Percentiles rank a stretch among this genome's conserved stretches.
Conservation (phyloP, 805 yeast genomes). For the Ogataea corticis region DNA sequence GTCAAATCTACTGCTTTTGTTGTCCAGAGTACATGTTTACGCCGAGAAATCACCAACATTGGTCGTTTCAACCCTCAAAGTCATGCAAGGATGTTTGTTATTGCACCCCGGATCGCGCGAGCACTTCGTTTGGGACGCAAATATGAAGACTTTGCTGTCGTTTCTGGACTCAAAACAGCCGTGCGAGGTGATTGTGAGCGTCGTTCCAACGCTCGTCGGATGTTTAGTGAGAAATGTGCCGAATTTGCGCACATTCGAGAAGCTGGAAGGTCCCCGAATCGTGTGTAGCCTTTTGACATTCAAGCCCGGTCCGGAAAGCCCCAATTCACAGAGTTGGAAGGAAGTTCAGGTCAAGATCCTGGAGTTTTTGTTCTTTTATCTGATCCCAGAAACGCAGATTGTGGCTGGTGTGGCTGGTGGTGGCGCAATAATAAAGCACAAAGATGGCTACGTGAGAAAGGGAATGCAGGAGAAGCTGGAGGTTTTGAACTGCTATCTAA, state of each 20-base stretch:
- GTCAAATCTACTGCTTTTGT: constrained; percentile 34
- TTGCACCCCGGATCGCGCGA: constrained; percentile 57
- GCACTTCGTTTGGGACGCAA: constrained; percentile 44
- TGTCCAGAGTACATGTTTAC: constrained; percentile 19
- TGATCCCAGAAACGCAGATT: constrained; percentile 55
- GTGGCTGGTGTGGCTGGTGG: background rate
- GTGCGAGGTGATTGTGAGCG: constrained; percentile 35
- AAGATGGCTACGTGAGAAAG: constrained; percentile 33
- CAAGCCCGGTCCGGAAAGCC: constrained; percentile 7
- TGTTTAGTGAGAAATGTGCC: constrained; percentile 55
- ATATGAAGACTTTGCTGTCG: constrained; percentile 38
- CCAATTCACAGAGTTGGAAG: constrained; percentile 37
- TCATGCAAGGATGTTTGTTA: constrained; percentile 60
- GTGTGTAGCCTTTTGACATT: constrained; percentile 47
- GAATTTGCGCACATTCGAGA: constrained; percentile 62
- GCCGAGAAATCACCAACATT: constrained; percentile 18
- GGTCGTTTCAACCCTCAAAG: constrained; percentile 32
- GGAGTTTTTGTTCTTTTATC: constrained; percentile 68
- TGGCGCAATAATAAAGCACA: background rate
- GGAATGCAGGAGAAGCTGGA: constrained; percentile 46
- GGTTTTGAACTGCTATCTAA: constrained; percentile 42
- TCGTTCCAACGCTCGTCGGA: constrained; percentile 58
- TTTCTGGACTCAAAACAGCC: constrained; percentile 22
- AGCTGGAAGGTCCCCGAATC: constrained; percentile 51
- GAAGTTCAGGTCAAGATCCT: constrained; percentile 61